Percentiles rank a stretch among this genome's conserved stretches.
Evolutionary conservation across 805 yeast genomes (phyloP).

Genomic region (Saturnispora bothae): DNA sequence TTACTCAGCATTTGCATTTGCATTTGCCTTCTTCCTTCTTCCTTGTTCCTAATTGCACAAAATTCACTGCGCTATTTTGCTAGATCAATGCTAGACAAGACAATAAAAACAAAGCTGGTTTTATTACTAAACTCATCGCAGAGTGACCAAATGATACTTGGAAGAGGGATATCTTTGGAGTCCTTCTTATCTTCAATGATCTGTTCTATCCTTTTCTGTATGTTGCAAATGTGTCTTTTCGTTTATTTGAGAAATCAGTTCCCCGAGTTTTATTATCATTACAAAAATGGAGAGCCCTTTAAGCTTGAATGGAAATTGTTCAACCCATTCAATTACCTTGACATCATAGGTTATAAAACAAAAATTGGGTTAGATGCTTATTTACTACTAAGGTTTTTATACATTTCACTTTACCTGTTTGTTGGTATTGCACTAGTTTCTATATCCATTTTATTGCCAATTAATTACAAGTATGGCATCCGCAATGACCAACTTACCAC

Average conservation of each 20-base stretch:
- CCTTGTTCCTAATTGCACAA: neutral
- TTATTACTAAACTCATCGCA: conserved; percentile 2
- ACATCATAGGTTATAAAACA: conserved; percentile 31
- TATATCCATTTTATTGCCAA: conserved; percentile 51
- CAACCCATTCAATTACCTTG: conserved; percentile 14
- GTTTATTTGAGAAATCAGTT: conserved; percentile 28
- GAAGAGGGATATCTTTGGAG: conserved; percentile 41
- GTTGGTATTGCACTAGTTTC: conserved; percentile 33
- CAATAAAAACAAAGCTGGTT: neutral
- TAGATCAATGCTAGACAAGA: too few species aligned
- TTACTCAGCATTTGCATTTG: neutral
- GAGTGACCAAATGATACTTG: conserved; percentile 4
- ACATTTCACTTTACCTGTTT: conserved; percentile 41
- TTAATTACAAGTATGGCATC: conserved; percentile 40
- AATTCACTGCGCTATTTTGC: too few species aligned
- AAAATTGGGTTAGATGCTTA: conserved; percentile 64
- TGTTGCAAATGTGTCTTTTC: conserved; percentile 38
- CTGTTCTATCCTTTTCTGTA: conserved; percentile 43
- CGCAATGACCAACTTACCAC: neutral
- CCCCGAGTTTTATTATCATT: conserved; percentile 44
- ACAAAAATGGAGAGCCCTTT: conserved; percentile 17
- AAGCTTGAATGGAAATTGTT: conserved; percentile 21
- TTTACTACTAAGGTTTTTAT: conserved; percentile 55
- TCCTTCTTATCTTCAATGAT: conserved; percentile 46
- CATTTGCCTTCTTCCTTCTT: neutral